phyloP scores from a whole-genome alignment of 2,329 filamentous ascomycete genomes.

The Lasiodiplodia sp. region DNA sequence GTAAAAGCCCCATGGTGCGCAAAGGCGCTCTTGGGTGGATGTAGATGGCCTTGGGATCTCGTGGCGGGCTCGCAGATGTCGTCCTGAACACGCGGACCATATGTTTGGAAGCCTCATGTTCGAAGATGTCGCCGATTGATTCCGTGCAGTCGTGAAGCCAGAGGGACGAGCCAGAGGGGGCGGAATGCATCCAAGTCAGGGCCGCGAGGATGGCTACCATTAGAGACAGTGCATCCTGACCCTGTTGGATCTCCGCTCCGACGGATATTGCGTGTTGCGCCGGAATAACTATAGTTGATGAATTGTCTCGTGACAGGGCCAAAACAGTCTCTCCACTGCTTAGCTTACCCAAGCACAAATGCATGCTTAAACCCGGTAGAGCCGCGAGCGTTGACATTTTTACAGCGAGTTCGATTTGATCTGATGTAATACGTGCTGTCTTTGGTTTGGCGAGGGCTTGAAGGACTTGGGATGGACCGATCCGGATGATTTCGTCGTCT shows the following conservation, averaged over 20 bases:
- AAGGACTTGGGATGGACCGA: not conserved
- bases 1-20: not conserved
- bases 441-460: not conserved
- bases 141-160: not conserved
- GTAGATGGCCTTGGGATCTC: not conserved
- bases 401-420: not conserved
- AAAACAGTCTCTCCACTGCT: too few relatives aligned
- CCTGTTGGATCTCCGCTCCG: not conserved
- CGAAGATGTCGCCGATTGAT: not conserved
- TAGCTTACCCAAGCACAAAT: too few relatives aligned
- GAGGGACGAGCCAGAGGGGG: not conserved
- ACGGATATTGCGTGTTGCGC: not conserved
- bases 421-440: not conserved
- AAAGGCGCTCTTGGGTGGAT: not conserved
- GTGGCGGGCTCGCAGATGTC: not conserved
- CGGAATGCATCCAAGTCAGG: not conserved
- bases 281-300: not conserved
- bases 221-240: not conserved
- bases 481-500: not conserved
- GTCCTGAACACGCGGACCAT: not conserved
- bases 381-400: not conserved
- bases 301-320: too few relatives aligned
- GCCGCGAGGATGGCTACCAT: not conserved
- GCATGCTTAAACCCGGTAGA: too few relatives aligned
- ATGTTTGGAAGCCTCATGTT: not conserved